phyloP scores from a whole-genome alignment of 1,284 basidiomycete genomes.

The Exsudoporus floridanus region DNA sequence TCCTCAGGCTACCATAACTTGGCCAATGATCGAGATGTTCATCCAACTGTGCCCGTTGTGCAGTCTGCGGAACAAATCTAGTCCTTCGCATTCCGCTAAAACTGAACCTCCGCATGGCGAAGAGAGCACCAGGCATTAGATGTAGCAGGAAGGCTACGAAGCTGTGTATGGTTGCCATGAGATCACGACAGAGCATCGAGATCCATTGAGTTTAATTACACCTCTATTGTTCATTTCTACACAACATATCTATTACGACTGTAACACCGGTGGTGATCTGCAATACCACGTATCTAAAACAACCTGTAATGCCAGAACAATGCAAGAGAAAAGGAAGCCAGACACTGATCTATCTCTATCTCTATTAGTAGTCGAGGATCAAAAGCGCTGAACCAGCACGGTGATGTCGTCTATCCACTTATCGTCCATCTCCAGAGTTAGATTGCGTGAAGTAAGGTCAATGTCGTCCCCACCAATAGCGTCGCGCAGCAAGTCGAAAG shows the following conservation, averaged over 20 bases:
- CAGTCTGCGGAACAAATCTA: constrained; percentile 38
- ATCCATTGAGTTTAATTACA: constrained; percentile 3
- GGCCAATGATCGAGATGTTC: constrained; percentile 74
- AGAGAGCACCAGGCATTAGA: constrained; percentile 16
- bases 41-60: constrained; percentile 62
- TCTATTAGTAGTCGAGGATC: constrained; percentile 14
- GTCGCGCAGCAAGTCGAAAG: constrained; percentile 53
- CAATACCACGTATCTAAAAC: constrained; percentile 11
- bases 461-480: constrained; percentile 55
- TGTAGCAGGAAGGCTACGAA: neutral
- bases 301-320: constrained; percentile 1
- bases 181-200: neutral
- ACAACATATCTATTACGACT: constrained; percentile 15
- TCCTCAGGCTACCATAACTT: constrained; percentile 59
- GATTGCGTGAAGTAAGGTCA: constrained; percentile 50
- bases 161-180: neutral
- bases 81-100: constrained; percentile 20
- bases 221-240: constrained; percentile 20
- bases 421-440: constrained; percentile 62
- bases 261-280: constrained; percentile 7
- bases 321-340: neutral
- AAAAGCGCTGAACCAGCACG: constrained; percentile 48
- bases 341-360: constrained; percentile 1
- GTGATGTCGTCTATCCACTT: constrained; percentile 75
- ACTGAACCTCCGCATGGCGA: constrained; percentile 17